phyloP scores from a whole-genome alignment of 805 yeast genomes.

The Danielia oregonensis region DNA sequence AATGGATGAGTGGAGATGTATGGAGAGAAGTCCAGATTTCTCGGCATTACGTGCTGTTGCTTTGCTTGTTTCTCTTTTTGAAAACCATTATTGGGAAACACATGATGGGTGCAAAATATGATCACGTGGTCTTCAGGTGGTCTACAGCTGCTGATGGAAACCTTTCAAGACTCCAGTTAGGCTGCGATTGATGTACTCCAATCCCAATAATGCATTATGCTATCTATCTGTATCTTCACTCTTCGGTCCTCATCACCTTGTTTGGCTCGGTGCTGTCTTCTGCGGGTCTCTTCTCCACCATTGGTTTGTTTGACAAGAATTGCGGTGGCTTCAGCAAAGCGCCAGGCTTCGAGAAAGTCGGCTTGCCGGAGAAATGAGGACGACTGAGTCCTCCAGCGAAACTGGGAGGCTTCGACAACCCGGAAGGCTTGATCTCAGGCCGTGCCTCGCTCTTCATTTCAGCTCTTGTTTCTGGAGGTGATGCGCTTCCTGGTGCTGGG shows the following conservation, averaged over 20 bases:
- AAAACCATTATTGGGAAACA: too few relatives aligned
- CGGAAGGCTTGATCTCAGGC: constrained; percentile 4
- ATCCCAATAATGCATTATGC: too few relatives aligned
- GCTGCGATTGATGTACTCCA: too few relatives aligned
- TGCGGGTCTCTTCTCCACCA: constrained; percentile 7
- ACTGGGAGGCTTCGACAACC: constrained; percentile 24
- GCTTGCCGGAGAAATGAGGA: constrained; percentile 24
- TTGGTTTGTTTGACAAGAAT: constrained; percentile 33
- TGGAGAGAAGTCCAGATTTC: too few relatives aligned
- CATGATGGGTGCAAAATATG: too few relatives aligned
- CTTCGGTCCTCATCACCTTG: constrained; percentile 8
- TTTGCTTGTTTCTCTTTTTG: too few relatives aligned
- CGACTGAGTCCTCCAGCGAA: constrained; percentile 20
- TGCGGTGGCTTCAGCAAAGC: constrained; percentile 34
- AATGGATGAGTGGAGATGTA: too few relatives aligned
- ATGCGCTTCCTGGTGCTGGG: constrained; percentile 6
- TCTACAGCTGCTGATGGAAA: too few relatives aligned
- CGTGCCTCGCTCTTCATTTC: background rate
- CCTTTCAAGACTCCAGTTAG: too few relatives aligned
- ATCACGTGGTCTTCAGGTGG: too few relatives aligned
- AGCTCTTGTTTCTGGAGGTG: background rate
- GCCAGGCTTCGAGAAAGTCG: constrained; percentile 30
- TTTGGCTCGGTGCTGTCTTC: constrained; percentile 6
- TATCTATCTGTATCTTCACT: constrained; percentile 1
- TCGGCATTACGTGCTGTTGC: too few relatives aligned